Evolutionary conservation across 1,284 basidiomycete species (phyloP), one percentile per base, ranked within the genome.

Genomic region (Ustilago cynodontis): DNA sequence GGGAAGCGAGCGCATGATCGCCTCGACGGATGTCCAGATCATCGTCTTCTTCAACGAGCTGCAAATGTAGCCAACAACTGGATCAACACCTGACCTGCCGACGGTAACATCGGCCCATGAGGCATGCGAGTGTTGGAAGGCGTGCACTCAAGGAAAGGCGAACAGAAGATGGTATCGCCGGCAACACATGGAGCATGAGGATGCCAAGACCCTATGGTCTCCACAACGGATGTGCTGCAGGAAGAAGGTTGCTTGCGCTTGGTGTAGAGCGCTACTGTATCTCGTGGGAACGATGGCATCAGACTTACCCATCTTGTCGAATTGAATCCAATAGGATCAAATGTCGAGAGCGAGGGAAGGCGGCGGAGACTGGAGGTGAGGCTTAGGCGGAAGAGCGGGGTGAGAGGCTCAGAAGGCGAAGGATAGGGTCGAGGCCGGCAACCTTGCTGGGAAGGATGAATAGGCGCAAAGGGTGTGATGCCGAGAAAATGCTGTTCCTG

Each of bases 241-340:
- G 47, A 24, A 26, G 28, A 18, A 26, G 28, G 43, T 16, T 49
- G 47, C 47, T 49, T 24, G 47, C 26, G 47, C 26, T 28, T 49
- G 47, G 24, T 49, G 24, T 26, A 28, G 28, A 49, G 47, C 47
- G 47, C 47, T 49, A 1, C 20, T 24, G n/a, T n/a, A n/a, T n/a
- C n/a, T 26, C 24, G n/a, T 18, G 29, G 24, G 16, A 47, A 49
- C 22, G 26, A 24, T 49, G 47, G 22, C 24, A n/a, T 47, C 41
- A 43, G n/a, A 70, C 68, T 70, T 65, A 70, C 68, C 68, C 68
- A 70, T 70, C n/a, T 60, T 70, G 62, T 65, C 58, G 18, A 49
- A 50, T 18, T 57, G 29, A 20, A 53, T 39, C 53, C 35, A 55
- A 20, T 43, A 20, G 41, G n/a, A 43, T 49, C 29, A 22, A 35